Evolutionary conservation across 2,329 filamentous ascomycete species (phyloP).

Genomic region (Penicillium frequentans): DNA sequence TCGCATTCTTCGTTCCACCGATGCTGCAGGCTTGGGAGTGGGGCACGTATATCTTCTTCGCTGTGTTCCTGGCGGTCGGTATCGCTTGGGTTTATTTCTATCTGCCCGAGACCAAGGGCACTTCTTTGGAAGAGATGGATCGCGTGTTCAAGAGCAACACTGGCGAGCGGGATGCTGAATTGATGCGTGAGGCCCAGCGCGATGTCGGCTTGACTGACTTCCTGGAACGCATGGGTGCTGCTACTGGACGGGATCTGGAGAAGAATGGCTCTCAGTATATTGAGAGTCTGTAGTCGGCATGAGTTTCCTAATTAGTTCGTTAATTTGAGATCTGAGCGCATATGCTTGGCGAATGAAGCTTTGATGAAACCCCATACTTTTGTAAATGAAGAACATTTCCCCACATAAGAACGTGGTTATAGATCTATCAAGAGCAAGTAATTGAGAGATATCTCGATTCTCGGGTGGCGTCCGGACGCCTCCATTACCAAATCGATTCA

Average conservation of each 20-base stretch:
- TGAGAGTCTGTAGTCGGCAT: conserved; percentile 14
- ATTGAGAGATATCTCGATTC: too few species aligned
- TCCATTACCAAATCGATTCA: neutral
- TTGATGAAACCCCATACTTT: neutral
- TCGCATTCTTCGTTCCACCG: conserved; percentile 29
- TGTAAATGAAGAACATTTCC: neutral
- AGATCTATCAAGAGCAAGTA: neutral
- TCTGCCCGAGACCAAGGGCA: conserved; percentile 60
- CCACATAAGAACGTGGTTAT: neutral
- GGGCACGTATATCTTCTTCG: conserved; percentile 33
- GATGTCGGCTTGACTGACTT: conserved; percentile 25
- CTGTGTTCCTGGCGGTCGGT: conserved; percentile 23
- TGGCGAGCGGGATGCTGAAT: conserved; percentile 26
- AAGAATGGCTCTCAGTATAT: conserved; percentile 19
- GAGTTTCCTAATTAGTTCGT: neutral
- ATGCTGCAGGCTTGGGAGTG: conserved; percentile 27
- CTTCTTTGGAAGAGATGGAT: conserved; percentile 56
- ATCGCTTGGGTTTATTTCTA: conserved; percentile 30
- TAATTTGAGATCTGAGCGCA: neutral
- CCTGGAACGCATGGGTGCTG: conserved; percentile 19
- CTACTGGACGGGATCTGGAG: conserved; percentile 14
- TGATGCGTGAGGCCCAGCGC: conserved; percentile 25
- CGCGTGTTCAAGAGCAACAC: conserved; percentile 33
- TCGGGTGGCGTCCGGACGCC: neutral
- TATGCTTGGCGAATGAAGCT: neutral